Base-by-base conservation (phyloP, 1,284 basidiomycete species). In the Cerrena zonata region DNA sequence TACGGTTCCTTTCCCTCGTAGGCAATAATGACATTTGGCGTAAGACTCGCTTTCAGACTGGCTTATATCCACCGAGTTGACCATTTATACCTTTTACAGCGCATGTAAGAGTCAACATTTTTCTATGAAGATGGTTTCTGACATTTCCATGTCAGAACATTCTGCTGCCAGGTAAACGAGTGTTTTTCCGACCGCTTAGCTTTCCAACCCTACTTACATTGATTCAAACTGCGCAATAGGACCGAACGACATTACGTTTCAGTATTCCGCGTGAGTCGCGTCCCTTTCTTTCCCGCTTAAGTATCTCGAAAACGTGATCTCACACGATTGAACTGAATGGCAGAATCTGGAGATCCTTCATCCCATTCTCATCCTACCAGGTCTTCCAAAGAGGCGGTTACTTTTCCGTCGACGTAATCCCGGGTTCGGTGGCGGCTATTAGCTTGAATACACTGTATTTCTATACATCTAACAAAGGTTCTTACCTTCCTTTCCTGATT, bases 371-470 rank as follows among this genome's bases (percentile, higher is more conserved):
- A 41, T 78, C 86, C 51, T 80, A 81, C 49, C 87, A 92, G 66
- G 83, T 89, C 25, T 91, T 92, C 64, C 84, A 87, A 61, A 76
- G 86, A 38, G 89, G 93, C 7, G 91, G 86, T 25, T 95, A 95
- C 70, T 96, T 79, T 62, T 79, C 88, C 2, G 76, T 79, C 34
- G 92, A 96, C 63, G 85, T 95, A 27, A 80, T 95, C 23, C 86
- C 88, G 1, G 77, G 84, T 59, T 65, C 78, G 48, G 63, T 95
- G 18, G 89, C 90, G 5, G 90, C 88, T 42, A 84, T 96, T 64
- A 88, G 86, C 57, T 71, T 96, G 53, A 96, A 95, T 69, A 94
- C 93, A 1, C 79, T 96, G 68, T 96, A 92, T 69, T 94, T 91
- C 71, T 96, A 89, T 68, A 86, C 91, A 63, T 85, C 86, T 27